Base-by-base conservation (phyloP, 73 alveolate genomes). In the Blepharisma stoltei region DNA sequence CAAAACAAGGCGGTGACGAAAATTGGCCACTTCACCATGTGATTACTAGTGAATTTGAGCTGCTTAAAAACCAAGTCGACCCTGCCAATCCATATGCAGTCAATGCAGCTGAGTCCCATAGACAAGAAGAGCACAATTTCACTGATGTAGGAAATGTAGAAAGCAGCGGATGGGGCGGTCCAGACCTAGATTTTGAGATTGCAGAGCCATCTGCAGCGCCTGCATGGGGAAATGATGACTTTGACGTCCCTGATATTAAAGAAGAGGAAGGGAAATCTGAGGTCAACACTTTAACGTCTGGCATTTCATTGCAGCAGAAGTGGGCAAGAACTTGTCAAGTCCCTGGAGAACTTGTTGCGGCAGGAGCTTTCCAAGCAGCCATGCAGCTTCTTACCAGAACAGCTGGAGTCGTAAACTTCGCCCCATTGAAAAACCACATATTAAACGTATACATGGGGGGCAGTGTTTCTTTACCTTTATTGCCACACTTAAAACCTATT, bases 331-430 rank as follows among this genome's bases (percentile, higher is more conserved):
- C 21, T 44, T 69, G 76, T n/a, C 11, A 25, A 18, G 67, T 69
- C 23, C 76, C 79, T n/a, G 79, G 79, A 69, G 55, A 69, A 69
- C 65, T 69, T n/a, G 79, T 69, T 1, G 71, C 79, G 5, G 65
- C 65, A 14, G 79, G 79, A 23, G 79, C 79, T 43, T 69, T 69
- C 38, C n/a, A 18, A 38, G 32, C 11, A 1, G 79, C 79, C 25
- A 69, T 69, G 79, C 55, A 44, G 27, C 25, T 18, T 0, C 11
- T 69, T 11, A 69, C 79, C 45, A 25, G 65, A 46, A 11, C 11
- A 7, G 79, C 65, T 38, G 79, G 79, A 3, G 60, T 69, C 5
- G 43, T 25, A 7, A n/a, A 44, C 76, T 69, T 69, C 60, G 32
- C 9, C 9, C 79, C 79, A 38, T 43, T 44, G 41, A 69, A 69